Base-by-base conservation (phyloP, 176 grass and related monocot genomes). In the Oryza nivara region DNA sequence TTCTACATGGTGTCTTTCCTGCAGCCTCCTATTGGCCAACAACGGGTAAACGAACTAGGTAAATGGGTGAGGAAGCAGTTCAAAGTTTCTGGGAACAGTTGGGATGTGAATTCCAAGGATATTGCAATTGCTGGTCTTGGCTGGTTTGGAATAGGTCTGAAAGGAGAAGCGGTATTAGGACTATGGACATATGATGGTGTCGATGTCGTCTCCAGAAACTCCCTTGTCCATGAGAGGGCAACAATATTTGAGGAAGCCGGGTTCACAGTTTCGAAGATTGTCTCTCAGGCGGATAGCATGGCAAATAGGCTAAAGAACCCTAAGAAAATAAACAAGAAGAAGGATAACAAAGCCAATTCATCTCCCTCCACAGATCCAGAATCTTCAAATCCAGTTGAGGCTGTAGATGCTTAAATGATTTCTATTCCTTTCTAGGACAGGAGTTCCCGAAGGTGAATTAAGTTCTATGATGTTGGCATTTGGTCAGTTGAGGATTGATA, bases 161-260 rank as follows among this genome's bases (percentile, higher is more conserved):
- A 93, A 86, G 93, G 96, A 78, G 93, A 94, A 30, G 89, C 74
- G 7, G 78, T 90, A 0, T 87, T 95, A 74, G 85, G 91, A 36
- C 67, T 94, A 80, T 98, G 96, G 96, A 95, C 93, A 72, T 95
- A 95, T 1, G 87, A 95, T 46, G 89, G 96, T 58, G 90, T 98
- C 25, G 89, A 93, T 79, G 93, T 95, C 54, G 26, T 98, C 44
- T 78, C 70, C 15, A 87, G 93, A 22, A 92, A 15, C 65, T 92
- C 96, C 77, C 86, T 98, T 3, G 66, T 93, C 7, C 87, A 88
- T 38, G 91, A 80, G 26, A 93, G 86, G 77, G 96, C 93, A 68
- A 35, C 87, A 5, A 72, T 92, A 68, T 97, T 95, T 77, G 89
- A 98, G 86, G 96, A 98, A 88, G 82, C 87, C 0, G 91, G 93